Evolutionary conservation across 1,139 yeast genomes (phyloP).

Genomic region (Yamadazyma songkhlaensis): DNA sequence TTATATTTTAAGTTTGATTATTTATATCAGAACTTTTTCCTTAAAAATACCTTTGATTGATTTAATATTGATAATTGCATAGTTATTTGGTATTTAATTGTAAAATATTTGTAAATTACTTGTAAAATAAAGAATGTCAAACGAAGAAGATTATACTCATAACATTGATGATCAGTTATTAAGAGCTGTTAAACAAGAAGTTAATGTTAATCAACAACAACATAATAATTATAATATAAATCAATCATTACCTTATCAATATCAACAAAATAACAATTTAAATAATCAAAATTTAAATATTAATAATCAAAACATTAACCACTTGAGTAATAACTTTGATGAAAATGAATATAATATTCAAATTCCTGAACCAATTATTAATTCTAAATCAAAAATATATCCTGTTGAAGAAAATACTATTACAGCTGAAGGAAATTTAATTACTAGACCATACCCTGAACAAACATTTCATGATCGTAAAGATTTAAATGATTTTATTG

Average conservation of each 20-base stretch:
- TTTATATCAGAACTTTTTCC: too few relatives aligned
- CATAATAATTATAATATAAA: conserved; percentile 2
- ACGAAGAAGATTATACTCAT: conserved; percentile 36
- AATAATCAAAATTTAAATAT: background rate
- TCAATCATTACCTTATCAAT: conserved; percentile 10
- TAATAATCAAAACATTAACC: background rate
- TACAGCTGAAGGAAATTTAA: conserved; percentile 49
- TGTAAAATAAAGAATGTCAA: conserved; percentile 5
- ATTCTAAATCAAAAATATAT: conserved; percentile 43
- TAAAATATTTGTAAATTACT: background rate
- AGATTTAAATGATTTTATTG: conserved; percentile 52
- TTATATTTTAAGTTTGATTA: too few relatives aligned
- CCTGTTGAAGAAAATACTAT: conserved; percentile 48
- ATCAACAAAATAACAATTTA: conserved; percentile 12
- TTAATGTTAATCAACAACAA: conserved; percentile 14
- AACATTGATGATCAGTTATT: conserved; percentile 48
- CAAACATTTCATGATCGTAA: conserved; percentile 50
- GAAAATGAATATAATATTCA: conserved; percentile 48
- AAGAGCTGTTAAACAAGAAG: conserved; percentile 33
- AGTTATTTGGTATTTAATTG: background rate
- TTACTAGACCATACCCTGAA: conserved; percentile 55
- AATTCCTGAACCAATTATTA: conserved; percentile 48
- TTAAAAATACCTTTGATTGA: too few relatives aligned
- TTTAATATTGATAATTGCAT: too few relatives aligned
- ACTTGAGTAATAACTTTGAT: conserved; percentile 13